Conservation (phyloP, 164 flowering plant species). For the Berberis vulgaris region DNA sequence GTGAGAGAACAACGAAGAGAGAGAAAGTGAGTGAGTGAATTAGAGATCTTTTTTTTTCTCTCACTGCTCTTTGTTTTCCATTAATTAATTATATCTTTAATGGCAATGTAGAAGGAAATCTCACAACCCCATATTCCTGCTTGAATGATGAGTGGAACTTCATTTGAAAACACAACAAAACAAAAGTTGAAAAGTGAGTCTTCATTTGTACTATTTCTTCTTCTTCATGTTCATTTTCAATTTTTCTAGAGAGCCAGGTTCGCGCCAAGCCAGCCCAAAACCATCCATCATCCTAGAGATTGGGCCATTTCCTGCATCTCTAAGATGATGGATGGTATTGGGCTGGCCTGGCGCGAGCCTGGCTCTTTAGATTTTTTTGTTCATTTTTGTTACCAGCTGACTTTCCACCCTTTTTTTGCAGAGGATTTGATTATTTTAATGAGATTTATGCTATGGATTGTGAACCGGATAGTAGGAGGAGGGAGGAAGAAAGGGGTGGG, state of each 20-base stretch:
- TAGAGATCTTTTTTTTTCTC: neutral
- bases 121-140: conserved; percentile 13
- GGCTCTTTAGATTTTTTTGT: too few species aligned
- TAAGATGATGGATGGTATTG: neutral
- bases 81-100: conserved; percentile 1
- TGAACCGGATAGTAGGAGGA: too few species aligned
- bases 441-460: neutral
- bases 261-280: too few species aligned
- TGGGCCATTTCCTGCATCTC: neutral
- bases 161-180: conserved; percentile 18
- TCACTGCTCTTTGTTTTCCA: neutral
- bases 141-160: conserved; percentile 15
- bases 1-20: neutral
- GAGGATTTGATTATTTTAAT: neutral
- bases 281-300: too few species aligned
- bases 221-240: neutral
- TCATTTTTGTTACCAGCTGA: conserved; percentile 14
- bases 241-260: too few species aligned
- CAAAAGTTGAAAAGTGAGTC: conserved; percentile 11
- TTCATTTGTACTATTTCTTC: neutral
- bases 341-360: too few species aligned
- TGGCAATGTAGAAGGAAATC: neutral
- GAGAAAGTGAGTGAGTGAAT: neutral
- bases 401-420: conserved; percentile 7
- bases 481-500: too few species aligned